Evolutionary conservation across 768 basidiomycete species (phyloP).

Genomic region (Macrolepiota fuliginosa): DNA sequence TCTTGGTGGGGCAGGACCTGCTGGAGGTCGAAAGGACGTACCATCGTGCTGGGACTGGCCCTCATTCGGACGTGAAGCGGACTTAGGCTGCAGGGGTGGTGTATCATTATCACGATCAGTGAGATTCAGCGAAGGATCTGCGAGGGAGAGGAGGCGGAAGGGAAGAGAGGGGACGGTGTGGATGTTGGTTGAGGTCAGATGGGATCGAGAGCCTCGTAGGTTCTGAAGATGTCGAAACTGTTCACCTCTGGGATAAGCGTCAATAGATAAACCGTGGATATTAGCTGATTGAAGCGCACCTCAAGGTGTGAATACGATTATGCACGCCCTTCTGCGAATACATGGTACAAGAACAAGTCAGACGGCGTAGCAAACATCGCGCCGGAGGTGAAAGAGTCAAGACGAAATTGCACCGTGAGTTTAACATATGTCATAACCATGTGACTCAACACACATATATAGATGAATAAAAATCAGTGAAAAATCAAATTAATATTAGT

Average conservation of each 20-base stretch:
- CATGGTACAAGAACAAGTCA: constrained; percentile 9
- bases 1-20: constrained; percentile 53
- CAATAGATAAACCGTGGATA: not conserved
- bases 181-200: constrained; percentile 25
- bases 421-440: not conserved
- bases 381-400: not conserved
- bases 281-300: constrained; percentile 29
- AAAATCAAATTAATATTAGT: constrained; percentile 14
- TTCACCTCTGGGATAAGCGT: constrained; percentile 50
- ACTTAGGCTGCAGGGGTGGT: not conserved
- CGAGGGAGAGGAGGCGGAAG: constrained; percentile 31
- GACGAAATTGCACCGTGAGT: not conserved
- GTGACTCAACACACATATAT: not conserved
- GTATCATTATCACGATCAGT: constrained; percentile 4
- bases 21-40: constrained; percentile 15
- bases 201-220: constrained; percentile 33
- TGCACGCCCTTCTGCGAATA: constrained; percentile 14
- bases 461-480: not conserved
- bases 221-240: constrained; percentile 69
- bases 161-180: constrained; percentile 47
- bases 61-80: not conserved
- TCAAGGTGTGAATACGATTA: constrained; percentile 43
- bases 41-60: not conserved
- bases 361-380: not conserved
- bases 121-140: constrained; percentile 18